Evolutionary conservation across 2,329 filamentous ascomycete species (phyloP).

Genomic region (Apiospora saccharicola): DNA sequence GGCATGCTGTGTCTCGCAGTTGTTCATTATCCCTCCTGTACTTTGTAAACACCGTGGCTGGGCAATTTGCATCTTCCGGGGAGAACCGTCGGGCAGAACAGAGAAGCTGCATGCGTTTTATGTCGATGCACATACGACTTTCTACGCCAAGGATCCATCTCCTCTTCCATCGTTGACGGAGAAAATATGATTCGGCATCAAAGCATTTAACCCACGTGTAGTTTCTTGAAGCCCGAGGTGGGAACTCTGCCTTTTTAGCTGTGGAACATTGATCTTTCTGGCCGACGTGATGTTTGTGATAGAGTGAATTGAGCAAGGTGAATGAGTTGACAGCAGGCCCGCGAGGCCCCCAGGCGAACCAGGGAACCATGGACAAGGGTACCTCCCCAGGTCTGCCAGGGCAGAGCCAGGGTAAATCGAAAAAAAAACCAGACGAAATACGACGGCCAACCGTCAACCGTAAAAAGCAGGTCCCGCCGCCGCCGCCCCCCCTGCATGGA

Average conservation of each 20-base stretch:
- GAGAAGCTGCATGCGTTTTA: not conserved
- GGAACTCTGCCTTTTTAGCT: not conserved
- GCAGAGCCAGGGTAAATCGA: not conserved
- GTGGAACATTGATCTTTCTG: not conserved
- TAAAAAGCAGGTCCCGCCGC: conserved; percentile 2
- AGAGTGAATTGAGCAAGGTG: not conserved
- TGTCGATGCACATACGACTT: not conserved
- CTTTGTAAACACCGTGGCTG: not conserved
- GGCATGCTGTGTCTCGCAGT: not conserved
- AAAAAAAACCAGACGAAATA: conserved; percentile 15
- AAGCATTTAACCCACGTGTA: not conserved
- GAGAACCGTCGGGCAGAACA: not conserved
- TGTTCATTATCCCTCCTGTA: not conserved
- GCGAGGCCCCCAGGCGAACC: not conserved
- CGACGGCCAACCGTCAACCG: conserved; percentile 11
- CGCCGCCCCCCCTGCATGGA: conserved; percentile 10
- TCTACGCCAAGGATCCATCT: not conserved
- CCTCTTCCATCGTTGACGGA: not conserved
- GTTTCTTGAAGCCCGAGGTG: not conserved
- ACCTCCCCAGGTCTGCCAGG: not conserved
- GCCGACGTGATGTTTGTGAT: not conserved
- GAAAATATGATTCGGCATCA: conserved; percentile 14
- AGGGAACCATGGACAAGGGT: not conserved
- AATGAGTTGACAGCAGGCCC: not conserved
- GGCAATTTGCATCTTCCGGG: not conserved